Base-by-base conservation (phyloP, 2,329 filamentous ascomycete genomes). In the Penicillium sp. region DNA sequence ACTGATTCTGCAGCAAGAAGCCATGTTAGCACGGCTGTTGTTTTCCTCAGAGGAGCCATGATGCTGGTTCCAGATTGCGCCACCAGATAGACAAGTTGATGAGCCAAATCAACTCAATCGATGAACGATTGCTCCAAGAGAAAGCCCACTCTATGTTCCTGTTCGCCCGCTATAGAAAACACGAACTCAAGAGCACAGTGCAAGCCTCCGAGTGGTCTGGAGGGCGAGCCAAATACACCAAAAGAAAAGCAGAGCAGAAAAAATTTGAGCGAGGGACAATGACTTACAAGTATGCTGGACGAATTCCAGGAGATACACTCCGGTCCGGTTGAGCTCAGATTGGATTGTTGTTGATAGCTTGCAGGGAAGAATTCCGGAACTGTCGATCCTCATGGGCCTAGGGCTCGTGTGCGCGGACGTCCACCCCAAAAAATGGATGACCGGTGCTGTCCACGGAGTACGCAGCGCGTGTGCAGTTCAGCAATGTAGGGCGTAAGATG, bases 1-100 rank as follows among this genome's bases (percentile, higher is more conserved):
- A 66, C 70, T 56, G 61, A 64, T 44, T 71, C 70, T 69, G 69
- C 60, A 31, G 67, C 63, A 39, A 75, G 62, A 55, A 74, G 63
- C 70, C 73, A 74, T 58, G 67, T 77, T 66, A 77, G 75, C 67
- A 75, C 62, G 40, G 65, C 59, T 57, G 65, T 56, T n/a, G 62
- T 59, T 54, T 65, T 65, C 70, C 65, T 72, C 59, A 57, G 63
- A 31, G 58, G 58, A 31, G 53, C 54, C 53, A 58, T 59, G 14
- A 14, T 51, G 27, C 44, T 22, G n/a, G 52, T 33, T 27, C 40
- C 33, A 35, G 50, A 50, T 56, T 39, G 37, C 43, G 19, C 41
- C 22, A 24, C 27, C 35, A 33, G 39, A 37, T 35, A 18, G 35
- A 16, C 19, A 27, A 55, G 35, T 50, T 14, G 31, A 37, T 14